These are phyloP conservation scores for Pestalotiopsis sp. DNA, from an alignment of 2,329 filamentous ascomycete genomes.

Conservation along the genomic window DNA sequence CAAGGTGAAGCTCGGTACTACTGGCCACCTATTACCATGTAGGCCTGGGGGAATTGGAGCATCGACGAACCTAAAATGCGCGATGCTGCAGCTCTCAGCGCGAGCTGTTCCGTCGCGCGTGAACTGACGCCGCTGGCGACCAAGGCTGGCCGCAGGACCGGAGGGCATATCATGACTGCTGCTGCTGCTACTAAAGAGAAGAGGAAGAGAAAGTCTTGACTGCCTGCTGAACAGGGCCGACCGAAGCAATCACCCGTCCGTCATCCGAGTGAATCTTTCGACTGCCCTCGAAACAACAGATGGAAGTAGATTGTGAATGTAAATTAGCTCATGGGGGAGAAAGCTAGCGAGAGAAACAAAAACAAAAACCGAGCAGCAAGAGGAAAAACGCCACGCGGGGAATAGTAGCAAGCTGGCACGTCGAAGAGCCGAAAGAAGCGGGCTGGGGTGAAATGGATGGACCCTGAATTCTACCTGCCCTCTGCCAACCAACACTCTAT, in stretches of 20 bases:
- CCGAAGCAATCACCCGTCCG: constrained; percentile 13
- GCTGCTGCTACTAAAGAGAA: background rate
- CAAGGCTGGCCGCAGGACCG: constrained; percentile 30
- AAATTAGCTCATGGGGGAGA: background rate
- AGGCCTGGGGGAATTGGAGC: background rate
- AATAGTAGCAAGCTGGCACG: background rate
- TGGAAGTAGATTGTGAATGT: background rate
- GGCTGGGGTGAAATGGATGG: background rate
- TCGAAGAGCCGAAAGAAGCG: too few relatives aligned
- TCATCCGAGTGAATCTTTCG: background rate
- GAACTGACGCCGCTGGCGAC: constrained; percentile 30
- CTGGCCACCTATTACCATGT: background rate
- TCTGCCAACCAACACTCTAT: background rate
- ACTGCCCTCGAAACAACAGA: background rate
- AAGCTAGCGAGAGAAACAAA: background rate
- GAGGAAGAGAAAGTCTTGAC: constrained; percentile 13
- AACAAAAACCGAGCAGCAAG: background rate
- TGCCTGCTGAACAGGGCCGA: constrained; percentile 21
- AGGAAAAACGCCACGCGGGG: background rate
- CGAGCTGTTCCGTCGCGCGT: constrained; percentile 26
- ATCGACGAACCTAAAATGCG: constrained; percentile 32
- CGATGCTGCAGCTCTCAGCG: constrained; percentile 22
- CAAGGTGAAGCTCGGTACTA: background rate
- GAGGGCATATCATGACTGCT: constrained; percentile 28
- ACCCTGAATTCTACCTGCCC: constrained; percentile 1